Percentiles rank a stretch among this genome's conserved stretches.
phyloP scores from a whole-genome alignment of 2,329 filamentous ascomycete species.

The Thielaviopsis punctulata region DNA sequence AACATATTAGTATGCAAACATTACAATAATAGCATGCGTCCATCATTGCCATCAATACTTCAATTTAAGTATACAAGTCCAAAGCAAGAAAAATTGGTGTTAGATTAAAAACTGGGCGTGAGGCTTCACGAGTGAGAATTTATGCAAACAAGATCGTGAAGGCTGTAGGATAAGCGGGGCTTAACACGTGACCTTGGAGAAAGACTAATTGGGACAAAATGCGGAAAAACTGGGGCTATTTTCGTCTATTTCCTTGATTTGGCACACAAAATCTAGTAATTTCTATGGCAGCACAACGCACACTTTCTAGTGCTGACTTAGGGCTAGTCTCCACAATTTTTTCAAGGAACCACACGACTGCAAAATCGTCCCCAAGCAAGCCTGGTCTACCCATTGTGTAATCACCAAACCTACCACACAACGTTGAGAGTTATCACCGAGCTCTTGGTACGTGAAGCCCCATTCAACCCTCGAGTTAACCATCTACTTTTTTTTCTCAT shows the following conservation, averaged over 20 bases:
- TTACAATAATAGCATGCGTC: not conserved
- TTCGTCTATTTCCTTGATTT: not conserved
- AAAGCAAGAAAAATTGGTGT: not conserved
- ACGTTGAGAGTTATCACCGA: constrained; percentile 13
- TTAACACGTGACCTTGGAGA: not conserved
- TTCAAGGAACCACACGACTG: constrained; percentile 8
- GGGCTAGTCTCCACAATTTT: constrained; percentile 11
- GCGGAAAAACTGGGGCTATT: not conserved
- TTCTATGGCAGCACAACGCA: not conserved
- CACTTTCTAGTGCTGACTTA: constrained; percentile 11
- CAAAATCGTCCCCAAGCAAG: constrained; percentile 12
- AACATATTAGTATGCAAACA: too few relatives aligned
- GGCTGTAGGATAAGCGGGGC: not conserved
- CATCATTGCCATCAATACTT: not conserved
- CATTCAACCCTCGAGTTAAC: constrained; percentile 9
- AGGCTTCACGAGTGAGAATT: not conserved
- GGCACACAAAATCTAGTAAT: not conserved
- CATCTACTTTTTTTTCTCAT: constrained; percentile 1
- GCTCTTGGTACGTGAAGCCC: constrained; percentile 13
- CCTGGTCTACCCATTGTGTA: constrained; percentile 12
- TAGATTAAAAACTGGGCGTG: not conserved
- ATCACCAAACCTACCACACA: constrained; percentile 12
- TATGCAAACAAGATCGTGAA: not conserved
- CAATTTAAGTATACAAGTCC: not conserved
- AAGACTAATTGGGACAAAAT: not conserved